Base-by-base conservation (phyloP, 805 yeast species). In the Yarrowia divulgata region DNA sequence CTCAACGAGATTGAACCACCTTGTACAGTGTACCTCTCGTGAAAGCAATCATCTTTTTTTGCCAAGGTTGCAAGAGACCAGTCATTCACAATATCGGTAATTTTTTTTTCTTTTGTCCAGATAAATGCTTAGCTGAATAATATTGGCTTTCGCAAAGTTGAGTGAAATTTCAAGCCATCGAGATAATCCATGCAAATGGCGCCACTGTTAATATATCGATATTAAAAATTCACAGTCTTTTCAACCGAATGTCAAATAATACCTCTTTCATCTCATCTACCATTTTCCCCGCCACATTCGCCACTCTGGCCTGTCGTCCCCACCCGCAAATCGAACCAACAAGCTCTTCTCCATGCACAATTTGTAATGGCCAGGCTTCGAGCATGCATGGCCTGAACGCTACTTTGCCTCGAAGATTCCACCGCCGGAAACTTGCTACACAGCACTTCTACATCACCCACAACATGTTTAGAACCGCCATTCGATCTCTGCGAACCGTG, bases 321-420 rank as follows among this genome's bases (percentile, higher is more conserved):
- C 55, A 8, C 4, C 16, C 40, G 18, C 43, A 8, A 40, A 19
- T 64, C 43, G 43, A 66, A 50, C 46, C 19, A 29, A 10, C 63
- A n/a, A 39, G 8, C 60, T 14, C 58, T 37, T 23, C 45, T 13
- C 13, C 63, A 40, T 57, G 63, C 63, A 57, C 46, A 40, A 57
- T 57, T 57, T 57, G 63, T 62, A n/a, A 54, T 34, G 35, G 50
- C 19, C 35, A 9, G 52, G 16, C 54, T 49, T 32, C 19, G 19
- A 14, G 8, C 68, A 49, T 46, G 67, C 60, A 49, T 34, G 39
- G 52, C 48, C 39, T 7, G 14, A 40, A 40, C 19, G 60, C 42
- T 52, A 52, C 43, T 37, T 46, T 45, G 58, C 46, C 68, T 49
- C 68, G 52, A 60, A 60, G 66, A 60, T 60, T 60, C 66, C 66